Evolutionary conservation across 1,139 yeast genomes (phyloP).

Genomic region (Taphrina flavorubra): DNA sequence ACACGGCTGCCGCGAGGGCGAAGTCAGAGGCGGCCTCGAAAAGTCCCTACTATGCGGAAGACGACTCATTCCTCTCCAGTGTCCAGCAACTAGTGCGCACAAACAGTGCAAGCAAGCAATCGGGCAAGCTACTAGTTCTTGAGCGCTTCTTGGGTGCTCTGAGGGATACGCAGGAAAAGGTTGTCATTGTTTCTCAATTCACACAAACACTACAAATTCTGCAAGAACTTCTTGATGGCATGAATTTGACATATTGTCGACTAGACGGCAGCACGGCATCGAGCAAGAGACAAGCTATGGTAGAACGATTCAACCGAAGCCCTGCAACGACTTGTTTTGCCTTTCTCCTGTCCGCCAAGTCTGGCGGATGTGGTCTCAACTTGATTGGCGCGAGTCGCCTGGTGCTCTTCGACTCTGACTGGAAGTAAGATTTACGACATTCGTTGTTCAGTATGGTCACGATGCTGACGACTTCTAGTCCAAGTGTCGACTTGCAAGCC

Average conservation of each 20-base stretch:
- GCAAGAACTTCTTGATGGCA: slow-evolving; percentile 61
- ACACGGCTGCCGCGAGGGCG: slow-evolving; percentile 49
- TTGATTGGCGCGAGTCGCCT: slow-evolving; percentile 88
- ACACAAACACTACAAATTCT: slow-evolving; percentile 85
- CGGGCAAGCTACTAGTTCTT: slow-evolving; percentile 53
- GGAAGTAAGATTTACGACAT: slow-evolving; percentile 40
- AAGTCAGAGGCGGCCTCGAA: background rate
- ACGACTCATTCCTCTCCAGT: slow-evolving; percentile 25
- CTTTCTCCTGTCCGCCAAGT: slow-evolving; percentile 81
- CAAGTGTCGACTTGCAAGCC: slow-evolving; percentile 89
- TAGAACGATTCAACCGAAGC: slow-evolving; percentile 68
- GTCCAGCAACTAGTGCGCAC: slow-evolving; percentile 21
- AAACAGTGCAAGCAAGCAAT: slow-evolving; percentile 18
- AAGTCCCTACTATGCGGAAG: background rate
- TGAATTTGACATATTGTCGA: slow-evolving; percentile 63
- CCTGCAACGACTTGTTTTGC: slow-evolving; percentile 59
- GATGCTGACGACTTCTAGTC: slow-evolving; percentile 66
- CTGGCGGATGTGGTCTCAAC: slow-evolving; percentile 91
- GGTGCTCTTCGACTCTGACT: slow-evolving; percentile 80
- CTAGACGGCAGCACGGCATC: slow-evolving; percentile 86
- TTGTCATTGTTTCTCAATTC: slow-evolving; percentile 85
- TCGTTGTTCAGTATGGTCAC: background rate
- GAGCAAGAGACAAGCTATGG: slow-evolving; percentile 67
- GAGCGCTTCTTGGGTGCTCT: slow-evolving; percentile 49
- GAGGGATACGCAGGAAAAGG: slow-evolving; percentile 64